phyloP scores from a whole-genome alignment of 2,329 filamentous ascomycete species.

The Monosporascus ibericus region DNA sequence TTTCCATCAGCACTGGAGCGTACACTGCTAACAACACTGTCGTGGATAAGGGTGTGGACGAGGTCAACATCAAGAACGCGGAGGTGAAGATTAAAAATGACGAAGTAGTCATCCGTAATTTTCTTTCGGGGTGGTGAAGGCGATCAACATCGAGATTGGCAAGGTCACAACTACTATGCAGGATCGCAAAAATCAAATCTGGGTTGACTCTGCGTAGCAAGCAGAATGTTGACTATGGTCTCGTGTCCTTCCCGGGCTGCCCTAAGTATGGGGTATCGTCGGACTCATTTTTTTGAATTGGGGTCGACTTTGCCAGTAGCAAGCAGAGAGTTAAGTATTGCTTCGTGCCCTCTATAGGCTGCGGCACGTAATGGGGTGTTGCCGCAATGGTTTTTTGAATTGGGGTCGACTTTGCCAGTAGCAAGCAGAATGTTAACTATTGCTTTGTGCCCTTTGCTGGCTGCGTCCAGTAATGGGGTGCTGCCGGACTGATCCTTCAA shows the following conservation, averaged over 20 bases:
- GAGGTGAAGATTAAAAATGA: constrained; percentile 90
- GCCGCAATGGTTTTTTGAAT: not conserved
- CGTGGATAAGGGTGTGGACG: constrained; percentile 85
- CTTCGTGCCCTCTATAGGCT: rapidly evolving
- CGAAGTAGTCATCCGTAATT: constrained; percentile 87
- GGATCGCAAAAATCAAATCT: too few relatives aligned
- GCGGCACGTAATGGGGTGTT: not conserved
- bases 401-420: not conserved
- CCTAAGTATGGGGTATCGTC: too few relatives aligned
- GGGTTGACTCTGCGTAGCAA: too few relatives aligned
- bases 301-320: too few relatives aligned
- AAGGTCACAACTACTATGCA: constrained; percentile 31
- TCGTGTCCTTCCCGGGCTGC: too few relatives aligned
- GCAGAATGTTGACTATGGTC: too few relatives aligned
- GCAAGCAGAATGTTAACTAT: too few relatives aligned
- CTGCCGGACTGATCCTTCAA: too few relatives aligned
- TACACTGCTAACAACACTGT: constrained; percentile 97
- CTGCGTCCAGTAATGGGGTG: not conserved
- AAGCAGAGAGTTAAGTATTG: too few relatives aligned
- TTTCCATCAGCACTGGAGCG: constrained; percentile 91
- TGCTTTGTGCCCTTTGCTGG: not conserved
- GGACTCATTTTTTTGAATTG: too few relatives aligned
- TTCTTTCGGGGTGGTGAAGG: constrained; percentile 81
- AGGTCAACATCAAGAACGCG: constrained; percentile 89
- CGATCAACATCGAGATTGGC: constrained; percentile 84